These are phyloP conservation scores for Pseudozyma hubeiensis DNA, from an alignment of 1,284 basidiomycete species.

Conservation along the genomic window DNA sequence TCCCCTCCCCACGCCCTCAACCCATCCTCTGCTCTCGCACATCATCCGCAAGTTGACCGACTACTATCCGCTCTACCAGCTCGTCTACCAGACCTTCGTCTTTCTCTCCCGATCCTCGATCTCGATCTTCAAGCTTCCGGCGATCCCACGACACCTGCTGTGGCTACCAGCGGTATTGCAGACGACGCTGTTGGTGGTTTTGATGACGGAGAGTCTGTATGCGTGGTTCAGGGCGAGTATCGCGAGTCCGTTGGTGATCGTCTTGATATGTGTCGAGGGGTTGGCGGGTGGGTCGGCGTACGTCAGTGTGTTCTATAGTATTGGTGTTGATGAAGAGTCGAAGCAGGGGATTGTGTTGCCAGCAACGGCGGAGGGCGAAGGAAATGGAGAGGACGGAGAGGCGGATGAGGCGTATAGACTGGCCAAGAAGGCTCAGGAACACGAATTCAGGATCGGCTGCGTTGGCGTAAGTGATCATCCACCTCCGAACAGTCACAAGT, in stretches of 20 bases:
- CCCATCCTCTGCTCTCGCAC: conserved; percentile 76
- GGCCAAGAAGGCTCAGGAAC: conserved; percentile 55
- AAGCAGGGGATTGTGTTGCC: conserved; percentile 3
- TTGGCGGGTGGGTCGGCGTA: conserved; percentile 60
- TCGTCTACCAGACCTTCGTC: conserved; percentile 80
- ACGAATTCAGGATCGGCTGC: conserved; percentile 66
- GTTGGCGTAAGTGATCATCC: conserved; percentile 52
- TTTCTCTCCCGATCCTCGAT: conserved; percentile 94
- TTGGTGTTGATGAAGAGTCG: conserved; percentile 46
- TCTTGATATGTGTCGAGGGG: conserved; percentile 64
- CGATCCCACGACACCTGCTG: conserved; percentile 80
- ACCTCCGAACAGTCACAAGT: too few species aligned
- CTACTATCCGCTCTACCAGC: conserved; percentile 82
- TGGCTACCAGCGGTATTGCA: conserved; percentile 81
- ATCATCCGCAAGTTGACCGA: conserved; percentile 88
- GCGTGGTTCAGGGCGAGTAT: conserved; percentile 63
- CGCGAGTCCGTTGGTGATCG: conserved; percentile 62
- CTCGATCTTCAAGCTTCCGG: conserved; percentile 81
- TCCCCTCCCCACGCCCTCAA: conserved; percentile 77
- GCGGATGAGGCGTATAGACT: conserved; percentile 5
- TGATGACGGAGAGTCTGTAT: conserved; percentile 75
- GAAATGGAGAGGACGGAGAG: conserved; percentile 1
- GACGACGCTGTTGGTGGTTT: conserved; percentile 74
- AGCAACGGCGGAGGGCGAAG: background rate
- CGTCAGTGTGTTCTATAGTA: conserved; percentile 61